These are phyloP conservation scores for Fusarium foetens DNA, from an alignment of 2,329 filamentous ascomycete species.

Conservation along the genomic window DNA sequence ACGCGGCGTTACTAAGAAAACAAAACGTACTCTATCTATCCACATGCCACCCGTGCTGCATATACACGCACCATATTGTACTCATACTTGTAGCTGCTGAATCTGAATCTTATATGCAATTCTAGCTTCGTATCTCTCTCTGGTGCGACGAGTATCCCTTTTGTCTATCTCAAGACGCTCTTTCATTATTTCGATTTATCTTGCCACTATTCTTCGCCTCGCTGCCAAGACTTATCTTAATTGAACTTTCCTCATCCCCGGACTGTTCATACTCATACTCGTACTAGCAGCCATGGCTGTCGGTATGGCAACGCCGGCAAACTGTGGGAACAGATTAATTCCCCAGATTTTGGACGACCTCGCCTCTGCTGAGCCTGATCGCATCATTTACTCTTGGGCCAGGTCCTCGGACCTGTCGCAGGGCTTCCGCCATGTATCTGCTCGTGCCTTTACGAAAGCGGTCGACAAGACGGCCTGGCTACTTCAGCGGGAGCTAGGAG, in stretches of 20 bases:
- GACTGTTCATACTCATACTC: neutral
- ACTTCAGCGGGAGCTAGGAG: constrained; percentile 13
- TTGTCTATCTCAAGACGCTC: neutral
- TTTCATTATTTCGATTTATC: neutral
- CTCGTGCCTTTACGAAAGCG: constrained; percentile 39
- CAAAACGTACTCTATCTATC: neutral
- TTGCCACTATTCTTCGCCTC: neutral
- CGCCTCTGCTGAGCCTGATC: constrained; percentile 29
- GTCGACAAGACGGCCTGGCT: constrained; percentile 49
- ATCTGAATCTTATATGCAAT: neutral
- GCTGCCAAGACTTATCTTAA: neutral
- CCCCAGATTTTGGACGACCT: constrained; percentile 3
- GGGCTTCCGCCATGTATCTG: constrained; percentile 40
- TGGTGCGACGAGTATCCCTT: neutral
- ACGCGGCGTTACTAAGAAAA: neutral
- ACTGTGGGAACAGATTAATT: neutral
- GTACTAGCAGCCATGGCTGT: neutral
- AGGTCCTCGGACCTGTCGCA: constrained; percentile 18
- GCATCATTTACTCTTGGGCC: constrained; percentile 41
- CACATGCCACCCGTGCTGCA: too few relatives aligned
- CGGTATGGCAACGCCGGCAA: rapidly evolving
- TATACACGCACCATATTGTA: neutral
- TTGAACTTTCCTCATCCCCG: too few relatives aligned
- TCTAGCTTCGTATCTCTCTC: neutral
- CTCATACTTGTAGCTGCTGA: neutral